phyloP scores from a whole-genome alignment of 495 filamentous ascomycete genomes.

The Penicillium pancosmium region DNA sequence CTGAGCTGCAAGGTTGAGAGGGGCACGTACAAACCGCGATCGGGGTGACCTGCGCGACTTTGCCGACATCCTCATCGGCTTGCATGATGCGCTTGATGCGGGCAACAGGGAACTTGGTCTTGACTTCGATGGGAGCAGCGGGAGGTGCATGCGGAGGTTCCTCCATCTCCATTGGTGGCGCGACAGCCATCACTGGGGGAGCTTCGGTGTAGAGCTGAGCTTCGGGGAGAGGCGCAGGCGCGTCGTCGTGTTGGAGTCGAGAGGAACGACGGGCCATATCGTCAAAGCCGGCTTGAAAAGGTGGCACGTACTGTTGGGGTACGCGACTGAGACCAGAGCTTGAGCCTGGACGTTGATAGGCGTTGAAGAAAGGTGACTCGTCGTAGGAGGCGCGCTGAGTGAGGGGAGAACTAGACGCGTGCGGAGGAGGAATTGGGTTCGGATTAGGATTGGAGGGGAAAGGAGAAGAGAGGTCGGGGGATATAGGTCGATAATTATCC shows the following conservation, averaged over 20 bases:
- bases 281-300: constrained; percentile 31
- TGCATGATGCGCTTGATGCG: constrained; percentile 99
- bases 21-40: constrained; percentile 78
- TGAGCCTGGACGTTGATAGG: constrained; percentile 35
- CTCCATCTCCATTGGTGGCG: constrained; percentile 33
- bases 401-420: constrained; percentile 33
- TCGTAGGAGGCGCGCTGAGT: constrained; percentile 49
- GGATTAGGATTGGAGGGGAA: constrained; percentile 29
- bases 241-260: constrained; percentile 41
- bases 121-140: constrained; percentile 66
- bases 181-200: constrained; percentile 22
- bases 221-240: constrained; percentile 31
- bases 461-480: constrained; percentile 31
- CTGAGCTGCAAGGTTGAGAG: not conserved
- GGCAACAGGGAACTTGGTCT: constrained; percentile 95
- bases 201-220: constrained; percentile 19
- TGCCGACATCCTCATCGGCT: constrained; percentile 97
- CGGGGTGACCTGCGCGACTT: constrained; percentile 95
- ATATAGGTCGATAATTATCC: constrained; percentile 34
- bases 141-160: constrained; percentile 28
- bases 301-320: constrained; percentile 43
- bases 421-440: constrained; percentile 24
- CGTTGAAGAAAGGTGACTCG: constrained; percentile 42
- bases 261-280: constrained; percentile 52
- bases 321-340: constrained; percentile 16